Percentiles rank a stretch among this genome's conserved stretches.
phyloP scores from a whole-genome alignment of 169 alveolate species.

The Eimeria tenella region DNA sequence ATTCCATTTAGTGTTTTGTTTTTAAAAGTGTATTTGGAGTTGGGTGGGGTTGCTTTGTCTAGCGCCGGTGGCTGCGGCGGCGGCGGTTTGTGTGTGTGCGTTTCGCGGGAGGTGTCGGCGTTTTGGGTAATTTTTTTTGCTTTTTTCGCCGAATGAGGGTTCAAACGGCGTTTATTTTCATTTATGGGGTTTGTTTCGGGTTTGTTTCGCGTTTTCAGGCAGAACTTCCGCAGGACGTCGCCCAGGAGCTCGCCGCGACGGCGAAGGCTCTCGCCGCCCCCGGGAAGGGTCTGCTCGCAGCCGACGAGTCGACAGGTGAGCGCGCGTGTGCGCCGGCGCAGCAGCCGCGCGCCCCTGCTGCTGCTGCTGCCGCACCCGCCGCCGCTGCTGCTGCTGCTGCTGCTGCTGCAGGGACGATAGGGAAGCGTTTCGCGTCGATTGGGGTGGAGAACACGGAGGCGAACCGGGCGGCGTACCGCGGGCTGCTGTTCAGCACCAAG shows the following conservation, averaged over 20 bases:
- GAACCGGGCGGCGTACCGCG: conserved; percentile 97
- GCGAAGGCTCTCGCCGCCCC: conserved; percentile 78
- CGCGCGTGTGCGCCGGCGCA: conserved; percentile 49
- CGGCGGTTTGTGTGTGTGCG: no score
- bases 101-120: no score
- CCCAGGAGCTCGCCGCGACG: conserved; percentile 79
- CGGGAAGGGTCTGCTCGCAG: conserved; percentile 99
- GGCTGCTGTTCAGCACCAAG: conserved; percentile 94
- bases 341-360: not conserved
- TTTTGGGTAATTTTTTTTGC: no score
- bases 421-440: conserved; percentile 96
- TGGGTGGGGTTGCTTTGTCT: no score
- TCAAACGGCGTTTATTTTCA: no score
- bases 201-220: not conserved
- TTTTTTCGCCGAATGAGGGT: no score
- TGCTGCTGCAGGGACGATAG: conserved; percentile 89
- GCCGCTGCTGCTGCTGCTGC: not conserved
- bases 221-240: conserved; percentile 71
- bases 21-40: no score
- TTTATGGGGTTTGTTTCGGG: no score
- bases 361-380: not conserved
- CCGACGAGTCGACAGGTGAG: conserved; percentile 99
- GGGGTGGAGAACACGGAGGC: conserved; percentile 96
- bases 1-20: no score
- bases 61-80: no score